Evolutionary conservation across 176 grass and related monocot species (phyloP).

Genomic region (Pontederia crassipes): DNA sequence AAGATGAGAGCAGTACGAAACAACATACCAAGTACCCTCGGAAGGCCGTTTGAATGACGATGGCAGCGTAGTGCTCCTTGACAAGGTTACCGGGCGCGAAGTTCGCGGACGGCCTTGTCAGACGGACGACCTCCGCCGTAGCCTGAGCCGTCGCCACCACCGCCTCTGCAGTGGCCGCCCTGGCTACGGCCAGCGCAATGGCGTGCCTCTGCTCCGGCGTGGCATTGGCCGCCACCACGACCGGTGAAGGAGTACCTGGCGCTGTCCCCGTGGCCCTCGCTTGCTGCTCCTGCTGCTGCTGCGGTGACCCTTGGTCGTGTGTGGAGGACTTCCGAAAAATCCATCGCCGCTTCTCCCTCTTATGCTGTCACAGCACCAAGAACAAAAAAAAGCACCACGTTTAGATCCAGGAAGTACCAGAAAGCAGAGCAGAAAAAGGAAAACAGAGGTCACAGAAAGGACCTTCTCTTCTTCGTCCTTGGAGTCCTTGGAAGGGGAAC

Average conservation of each 20-base stretch:
- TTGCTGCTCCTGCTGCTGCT: conserved; percentile 11
- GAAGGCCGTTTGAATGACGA: conserved; percentile 79
- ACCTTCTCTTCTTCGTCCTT: conserved; percentile 41
- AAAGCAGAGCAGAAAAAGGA: neutral
- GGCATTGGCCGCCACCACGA: neutral
- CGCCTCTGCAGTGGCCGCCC: conserved; percentile 64
- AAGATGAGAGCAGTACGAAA: neutral
- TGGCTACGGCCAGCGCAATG: conserved; percentile 61
- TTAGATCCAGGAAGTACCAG: neutral
- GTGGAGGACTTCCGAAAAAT: conserved; percentile 57
- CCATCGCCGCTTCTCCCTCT: conserved; percentile 71
- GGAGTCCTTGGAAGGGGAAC: conserved; percentile 85
- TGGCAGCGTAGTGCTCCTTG: conserved; percentile 51
- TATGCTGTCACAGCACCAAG: conserved; percentile 27
- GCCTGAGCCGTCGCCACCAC: conserved; percentile 81
- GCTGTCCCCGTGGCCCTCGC: neutral
- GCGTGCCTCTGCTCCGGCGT: conserved; percentile 64
- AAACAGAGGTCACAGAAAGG: neutral
- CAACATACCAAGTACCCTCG: conserved; percentile 60
- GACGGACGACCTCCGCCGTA: conserved; percentile 72
- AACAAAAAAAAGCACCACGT: neutral
- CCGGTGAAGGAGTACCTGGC: neutral
- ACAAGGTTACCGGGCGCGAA: conserved; percentile 22
- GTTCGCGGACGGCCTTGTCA: conserved; percentile 27
- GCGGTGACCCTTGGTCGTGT: too few relatives aligned